phyloP scores from a whole-genome alignment of 306 rosid genomes.

The Sechiopsis laciniata region DNA sequence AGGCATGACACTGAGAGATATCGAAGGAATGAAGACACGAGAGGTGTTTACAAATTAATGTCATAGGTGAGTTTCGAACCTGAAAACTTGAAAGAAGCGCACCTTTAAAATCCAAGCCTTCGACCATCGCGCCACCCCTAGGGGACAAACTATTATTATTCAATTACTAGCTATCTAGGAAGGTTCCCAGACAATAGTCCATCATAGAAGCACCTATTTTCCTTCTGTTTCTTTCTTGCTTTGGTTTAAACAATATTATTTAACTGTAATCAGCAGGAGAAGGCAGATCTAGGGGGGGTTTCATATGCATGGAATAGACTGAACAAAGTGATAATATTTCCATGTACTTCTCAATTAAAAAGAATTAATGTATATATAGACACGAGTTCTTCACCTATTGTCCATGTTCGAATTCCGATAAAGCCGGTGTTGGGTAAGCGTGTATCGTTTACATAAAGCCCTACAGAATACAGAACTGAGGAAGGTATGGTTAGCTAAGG shows the following conservation, averaged over 20 bases:
- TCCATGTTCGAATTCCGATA: not conserved
- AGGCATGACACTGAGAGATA: too few relatives aligned
- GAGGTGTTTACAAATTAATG: too few relatives aligned
- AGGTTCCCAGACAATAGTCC: constrained; percentile 11
- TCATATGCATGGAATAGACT: constrained; percentile 10
- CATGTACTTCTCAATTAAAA: not conserved
- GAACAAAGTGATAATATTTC: not conserved
- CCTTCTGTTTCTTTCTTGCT: not conserved
- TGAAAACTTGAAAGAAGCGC: too few relatives aligned
- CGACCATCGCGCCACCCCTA: too few relatives aligned
- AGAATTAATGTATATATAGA: not conserved
- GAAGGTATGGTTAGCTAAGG: not conserved
- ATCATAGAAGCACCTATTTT: constrained; percentile 5
- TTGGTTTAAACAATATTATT: constrained; percentile 4
- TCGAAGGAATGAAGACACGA: too few relatives aligned
- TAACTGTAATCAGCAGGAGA: not conserved
- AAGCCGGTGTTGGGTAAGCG: not conserved
- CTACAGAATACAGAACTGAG: not conserved
- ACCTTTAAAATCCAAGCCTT: too few relatives aligned
- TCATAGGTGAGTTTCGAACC: too few relatives aligned
- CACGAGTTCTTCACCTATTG: not conserved
- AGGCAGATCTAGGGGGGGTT: constrained; percentile 18
- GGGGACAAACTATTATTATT: not conserved
- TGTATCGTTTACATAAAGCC: not conserved
- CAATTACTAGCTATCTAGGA: constrained; percentile 13